A percentile compares a stretch with the other conserved stretches of the same genome.
These are phyloP conservation scores for Fusarium sp. DNA, from an alignment of 2,329 filamentous ascomycete species.

Conservation along the genomic window DNA sequence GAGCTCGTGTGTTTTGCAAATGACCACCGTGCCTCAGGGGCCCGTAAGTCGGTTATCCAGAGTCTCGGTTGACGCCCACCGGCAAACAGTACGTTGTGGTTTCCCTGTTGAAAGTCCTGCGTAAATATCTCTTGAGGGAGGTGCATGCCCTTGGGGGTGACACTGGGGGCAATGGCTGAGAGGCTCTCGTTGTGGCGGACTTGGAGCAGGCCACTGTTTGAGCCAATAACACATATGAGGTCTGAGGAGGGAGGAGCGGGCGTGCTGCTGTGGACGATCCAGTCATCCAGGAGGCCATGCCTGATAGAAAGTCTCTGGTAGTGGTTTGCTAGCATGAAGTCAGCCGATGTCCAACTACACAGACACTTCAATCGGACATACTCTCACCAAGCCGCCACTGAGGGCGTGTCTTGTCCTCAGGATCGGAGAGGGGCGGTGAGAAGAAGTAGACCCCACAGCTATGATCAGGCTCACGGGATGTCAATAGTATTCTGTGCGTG, in stretches of 20 bases:
- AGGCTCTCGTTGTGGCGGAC: conserved; percentile 47
- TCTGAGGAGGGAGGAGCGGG: conserved; percentile 53
- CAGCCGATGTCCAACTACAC: neutral
- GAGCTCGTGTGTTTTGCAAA: conserved; percentile 51
- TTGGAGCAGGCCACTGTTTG: conserved; percentile 58
- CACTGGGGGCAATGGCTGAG: conserved; percentile 47
- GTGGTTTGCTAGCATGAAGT: conserved; percentile 40
- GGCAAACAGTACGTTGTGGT: conserved; percentile 59
- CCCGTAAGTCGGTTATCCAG: conserved; percentile 58
- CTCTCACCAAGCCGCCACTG: conserved; percentile 53
- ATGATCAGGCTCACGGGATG: conserved; percentile 49
- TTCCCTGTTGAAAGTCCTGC: conserved; percentile 57
- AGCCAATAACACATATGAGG: conserved; percentile 59
- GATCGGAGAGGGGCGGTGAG: conserved; percentile 46
- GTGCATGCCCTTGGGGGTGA: conserved; percentile 28
- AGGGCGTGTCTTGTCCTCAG: conserved; percentile 42
- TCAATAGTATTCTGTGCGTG: conserved; percentile 55
- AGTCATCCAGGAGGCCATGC: conserved; percentile 40
- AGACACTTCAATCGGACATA: conserved; percentile 29
- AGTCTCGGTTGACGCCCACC: conserved; percentile 62
- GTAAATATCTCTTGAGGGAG: conserved; percentile 56
- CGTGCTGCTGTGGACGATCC: conserved; percentile 54
- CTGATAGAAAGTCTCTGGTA: conserved; percentile 47
- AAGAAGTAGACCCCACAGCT: conserved; percentile 52
- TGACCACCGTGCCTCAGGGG: conserved; percentile 46